Evolutionary conservation across 2,329 filamentous ascomycete species (phyloP), one percentile per base, ranked within the genome.

Genomic region (Microthyrium microscopicum): DNA sequence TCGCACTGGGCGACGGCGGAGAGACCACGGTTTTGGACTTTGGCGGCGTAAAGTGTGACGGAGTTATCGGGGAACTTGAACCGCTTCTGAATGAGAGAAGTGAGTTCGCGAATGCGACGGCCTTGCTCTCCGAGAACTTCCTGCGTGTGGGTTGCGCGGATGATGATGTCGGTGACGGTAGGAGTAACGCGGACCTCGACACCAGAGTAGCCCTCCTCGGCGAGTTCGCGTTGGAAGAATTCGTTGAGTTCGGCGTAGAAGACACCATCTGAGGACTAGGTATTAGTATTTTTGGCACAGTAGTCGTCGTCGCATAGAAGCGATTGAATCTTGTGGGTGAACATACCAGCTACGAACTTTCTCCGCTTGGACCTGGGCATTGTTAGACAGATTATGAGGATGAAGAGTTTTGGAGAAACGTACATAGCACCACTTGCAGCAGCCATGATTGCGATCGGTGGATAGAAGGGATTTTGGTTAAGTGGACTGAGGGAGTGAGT

Each of bases 21-120:
- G 50, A 98, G 85, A 81, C 89, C 89, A 62, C 89, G 87, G 74
- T 94, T 95, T 75, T 95, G 89, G 59, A 98, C 89, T 79, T 98
- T 98, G 66, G 89, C 91, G 68, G 89, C 89, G 66, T 98, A 98
- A 58, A 98, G 84, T 48, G 89, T 95, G 62, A 98, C 89, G 53
- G 80, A 91, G 81, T 95, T 95, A 73, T 95, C 87, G 67, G 89
- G 87, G 79, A 98, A 98, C 75, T 94, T 94, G 82, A 98, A 98
- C 60, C 89, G 85, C 81, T 98, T 95, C 74, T 98, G 91, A 74
- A 98, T 98, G 61, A 98, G 79, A 57, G 84, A 94, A 61, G 89
- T 98, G 66, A 98, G 84, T 75, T 98, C 89, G 64, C 89, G 87
- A 66, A 98, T 98, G 70, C 89, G 83, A 70, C 89, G 85, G 58